These are phyloP conservation scores for Wickerhamia fluorescens DNA, from an alignment of 805 yeast species.

Conservation along the genomic window DNA sequence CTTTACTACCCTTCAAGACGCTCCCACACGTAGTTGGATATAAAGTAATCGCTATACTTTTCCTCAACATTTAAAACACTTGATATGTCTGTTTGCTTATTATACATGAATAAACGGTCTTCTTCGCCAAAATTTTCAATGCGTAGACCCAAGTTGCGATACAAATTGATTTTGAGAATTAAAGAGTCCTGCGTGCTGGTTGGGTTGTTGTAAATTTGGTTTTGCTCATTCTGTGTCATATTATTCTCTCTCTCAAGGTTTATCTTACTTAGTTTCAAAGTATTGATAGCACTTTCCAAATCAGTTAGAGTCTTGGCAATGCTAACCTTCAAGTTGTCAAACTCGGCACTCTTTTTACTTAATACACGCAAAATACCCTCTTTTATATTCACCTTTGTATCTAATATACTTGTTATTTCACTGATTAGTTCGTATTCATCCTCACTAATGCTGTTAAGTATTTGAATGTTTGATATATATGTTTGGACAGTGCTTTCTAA, in stretches of 20 bases:
- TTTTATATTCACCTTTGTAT: conserved; percentile 5
- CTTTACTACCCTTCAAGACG: too few relatives aligned
- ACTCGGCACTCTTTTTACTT: conserved; percentile 19
- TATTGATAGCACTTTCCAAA: conserved; percentile 36
- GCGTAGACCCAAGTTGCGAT: conserved; percentile 52
- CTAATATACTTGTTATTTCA: conserved; percentile 8
- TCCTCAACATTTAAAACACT: conserved; percentile 46
- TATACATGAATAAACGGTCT: conserved; percentile 42
- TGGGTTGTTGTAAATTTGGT: conserved; percentile 14
- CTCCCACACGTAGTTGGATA: conserved; percentile 78
- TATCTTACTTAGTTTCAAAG: conserved; percentile 24
- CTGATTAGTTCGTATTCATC: conserved; percentile 11
- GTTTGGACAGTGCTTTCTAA: conserved; percentile 5
- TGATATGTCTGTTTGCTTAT: conserved; percentile 38
- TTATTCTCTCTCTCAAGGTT: conserved; percentile 30
- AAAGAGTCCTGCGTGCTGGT: conserved; percentile 36
- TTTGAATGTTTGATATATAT: conserved; percentile 9
- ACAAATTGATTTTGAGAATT: conserved; percentile 50
- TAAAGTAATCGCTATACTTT: conserved; percentile 58
- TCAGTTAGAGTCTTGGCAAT: conserved; percentile 48
- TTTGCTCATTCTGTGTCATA: conserved; percentile 19
- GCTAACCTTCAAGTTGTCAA: conserved; percentile 42
- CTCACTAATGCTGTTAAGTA: conserved; percentile 15
- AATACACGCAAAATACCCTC: conserved; percentile 22
- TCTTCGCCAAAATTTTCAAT: conserved; percentile 24